Base-by-base conservation (phyloP, 2,329 filamentous ascomycete genomes). In the Alternaria arbusti region DNA sequence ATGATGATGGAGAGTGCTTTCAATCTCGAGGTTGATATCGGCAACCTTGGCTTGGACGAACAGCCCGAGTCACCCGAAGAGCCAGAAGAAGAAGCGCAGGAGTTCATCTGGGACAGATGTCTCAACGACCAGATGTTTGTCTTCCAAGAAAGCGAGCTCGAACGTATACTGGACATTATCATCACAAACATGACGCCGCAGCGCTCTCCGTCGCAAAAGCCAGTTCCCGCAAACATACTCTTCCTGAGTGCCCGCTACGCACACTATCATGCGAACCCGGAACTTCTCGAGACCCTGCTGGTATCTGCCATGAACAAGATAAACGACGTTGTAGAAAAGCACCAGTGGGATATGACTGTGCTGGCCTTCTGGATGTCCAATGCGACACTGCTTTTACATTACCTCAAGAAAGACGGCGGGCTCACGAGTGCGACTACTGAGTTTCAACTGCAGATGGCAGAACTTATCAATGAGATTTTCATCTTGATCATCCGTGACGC, bases 1-100 rank as follows among this genome's bases (percentile, higher is more conserved):
- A 97, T 99, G 94, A 97, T 98, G 95, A 96, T 96, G 88, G 96
- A 99, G 79, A 99, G 96, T 76, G 95, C 96, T 6, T 91, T 96
- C 69, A 97, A 99, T 78, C 85, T 99, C 36, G 96, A 99, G 80
- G 96, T 99, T 45, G 96, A 99, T 74, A 82, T 99, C 59, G 96
- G 95, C 12, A 99, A 97, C 73, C 88, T 99, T 60, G 96, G 96
- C 28, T 90, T 99, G 73, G 96, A 99, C 76, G 96, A 99, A 78
- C 91, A 96, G 75, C 93, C 94, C 56, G 96, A 98, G 78, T 71
- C 76, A 20, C 78, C 77, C 6, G 93, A 95, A 63, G 94, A 97
- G 57, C 93, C 97, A 56, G 87, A 94, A 70, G 93, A 96, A 73
- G 94, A 97, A 61, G 89, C 90, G 60, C 94, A 96, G 74, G 96